Evolutionary conservation across 179 eudicot species (phyloP).

Genomic region (Camellia oleifera): DNA sequence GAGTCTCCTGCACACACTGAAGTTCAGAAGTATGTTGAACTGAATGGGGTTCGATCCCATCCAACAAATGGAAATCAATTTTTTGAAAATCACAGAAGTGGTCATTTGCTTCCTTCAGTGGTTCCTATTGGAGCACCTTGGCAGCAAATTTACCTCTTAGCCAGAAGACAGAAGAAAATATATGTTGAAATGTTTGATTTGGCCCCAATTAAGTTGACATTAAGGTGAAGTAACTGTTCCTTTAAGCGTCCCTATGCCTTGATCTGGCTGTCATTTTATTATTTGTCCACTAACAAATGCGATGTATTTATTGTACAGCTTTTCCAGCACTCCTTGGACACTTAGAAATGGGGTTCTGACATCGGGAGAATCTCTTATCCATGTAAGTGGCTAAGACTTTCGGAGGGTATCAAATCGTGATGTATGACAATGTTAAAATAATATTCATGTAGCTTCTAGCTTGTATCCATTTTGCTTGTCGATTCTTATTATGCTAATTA

Average conservation of each 20-base stretch:
- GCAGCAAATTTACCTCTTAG: conserved; percentile 80
- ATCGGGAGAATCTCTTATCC: conserved; percentile 82
- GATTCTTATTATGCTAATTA: conserved; percentile 6
- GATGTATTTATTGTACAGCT: conserved; percentile 48
- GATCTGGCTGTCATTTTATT: conserved; percentile 12
- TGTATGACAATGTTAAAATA: not conserved
- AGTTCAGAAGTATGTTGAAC: conserved; percentile 23
- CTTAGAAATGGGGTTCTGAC: conserved; percentile 73
- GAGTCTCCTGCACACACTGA: conserved; percentile 24
- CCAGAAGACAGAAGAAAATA: conserved; percentile 79
- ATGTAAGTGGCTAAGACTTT: conserved; percentile 44
- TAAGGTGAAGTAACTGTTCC: conserved; percentile 48
- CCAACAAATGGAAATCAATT: conserved; percentile 23
- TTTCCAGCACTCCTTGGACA: conserved; percentile 94
- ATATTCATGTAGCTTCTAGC: not conserved
- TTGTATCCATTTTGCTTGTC: conserved; percentile 13
- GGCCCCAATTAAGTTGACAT: conserved; percentile 73
- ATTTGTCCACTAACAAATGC: not conserved
- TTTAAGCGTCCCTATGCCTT: conserved; percentile 1
- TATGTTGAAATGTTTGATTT: conserved; percentile 74
- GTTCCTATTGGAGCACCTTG: conserved; percentile 96
- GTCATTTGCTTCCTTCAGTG: conserved; percentile 47
- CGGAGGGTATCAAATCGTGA: not conserved
- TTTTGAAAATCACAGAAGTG: conserved; percentile 25
- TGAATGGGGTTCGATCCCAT: conserved; percentile 25